These are phyloP conservation scores for Scheffersomyces cryptocercus DNA, from an alignment of 1,139 yeast species.

Conservation along the genomic window DNA sequence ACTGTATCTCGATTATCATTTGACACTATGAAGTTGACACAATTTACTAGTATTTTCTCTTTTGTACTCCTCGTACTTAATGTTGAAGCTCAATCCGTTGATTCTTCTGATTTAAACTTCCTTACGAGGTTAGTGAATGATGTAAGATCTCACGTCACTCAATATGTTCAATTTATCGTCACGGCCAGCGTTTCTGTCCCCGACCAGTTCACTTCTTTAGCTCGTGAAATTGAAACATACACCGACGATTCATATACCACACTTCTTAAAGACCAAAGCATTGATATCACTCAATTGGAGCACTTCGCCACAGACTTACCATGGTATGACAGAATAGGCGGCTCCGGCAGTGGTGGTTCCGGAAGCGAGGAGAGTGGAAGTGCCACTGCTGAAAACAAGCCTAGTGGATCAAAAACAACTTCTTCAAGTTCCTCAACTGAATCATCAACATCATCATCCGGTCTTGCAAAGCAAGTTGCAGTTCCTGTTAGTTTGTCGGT, in stretches of 20 bases:
- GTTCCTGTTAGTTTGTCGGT: too few relatives aligned
- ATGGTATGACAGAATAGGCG: not conserved
- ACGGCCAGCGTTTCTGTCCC: not conserved
- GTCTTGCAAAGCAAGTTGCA: too few relatives aligned
- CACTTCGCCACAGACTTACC: not conserved
- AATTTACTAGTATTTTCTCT: not conserved
- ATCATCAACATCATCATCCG: too few relatives aligned
- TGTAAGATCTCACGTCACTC: not conserved
- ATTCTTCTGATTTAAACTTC: not conserved
- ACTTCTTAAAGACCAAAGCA: not conserved
- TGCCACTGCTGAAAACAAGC: too few relatives aligned
- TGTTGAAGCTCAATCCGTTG: not conserved
- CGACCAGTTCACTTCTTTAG: not conserved
- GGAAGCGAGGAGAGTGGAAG: too few relatives aligned
- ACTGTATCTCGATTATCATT: too few relatives aligned
- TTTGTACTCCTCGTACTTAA: not conserved
- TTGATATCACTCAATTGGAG: not conserved
- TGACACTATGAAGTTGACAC: not conserved
- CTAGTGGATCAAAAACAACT: too few relatives aligned
- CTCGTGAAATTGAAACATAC: not conserved
- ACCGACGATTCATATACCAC: not conserved
- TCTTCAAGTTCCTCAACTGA: too few relatives aligned
- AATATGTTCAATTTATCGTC: not conserved
- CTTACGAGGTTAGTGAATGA: not conserved
- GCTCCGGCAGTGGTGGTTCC: too few relatives aligned